These are phyloP conservation scores for Fusarium albidum DNA, from an alignment of 2,329 filamentous ascomycete species.

Conservation along the genomic window DNA sequence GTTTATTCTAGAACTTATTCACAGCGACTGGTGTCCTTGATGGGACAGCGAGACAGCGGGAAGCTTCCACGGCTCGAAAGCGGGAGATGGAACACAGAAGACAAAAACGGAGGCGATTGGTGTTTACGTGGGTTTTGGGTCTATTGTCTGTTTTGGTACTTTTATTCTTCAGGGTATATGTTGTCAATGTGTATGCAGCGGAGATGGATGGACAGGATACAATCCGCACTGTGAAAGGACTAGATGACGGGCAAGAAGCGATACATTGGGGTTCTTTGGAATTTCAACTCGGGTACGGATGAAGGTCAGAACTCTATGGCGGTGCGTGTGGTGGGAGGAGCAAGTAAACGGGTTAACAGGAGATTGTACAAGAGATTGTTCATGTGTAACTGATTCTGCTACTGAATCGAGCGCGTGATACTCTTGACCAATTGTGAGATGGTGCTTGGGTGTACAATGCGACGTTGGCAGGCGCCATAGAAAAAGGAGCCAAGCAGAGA, in stretches of 20 bases:
- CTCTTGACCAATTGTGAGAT: too few relatives aligned
- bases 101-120: slow-evolving; percentile 17
- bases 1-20: slow-evolving; percentile 22
- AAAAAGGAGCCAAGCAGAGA: too few relatives aligned
- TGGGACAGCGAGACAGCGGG: slow-evolving; percentile 4
- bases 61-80: slow-evolving; percentile 7
- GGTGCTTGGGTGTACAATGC: too few relatives aligned
- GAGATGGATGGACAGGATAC: background rate
- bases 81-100: slow-evolving; percentile 7
- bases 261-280: slow-evolving; percentile 6
- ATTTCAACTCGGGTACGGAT: background rate
- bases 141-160: slow-evolving; percentile 12
- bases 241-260: slow-evolving; percentile 16
- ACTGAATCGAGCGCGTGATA: background rate
- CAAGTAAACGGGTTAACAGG: background rate
- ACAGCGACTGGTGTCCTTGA: slow-evolving; percentile 12
- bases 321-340: background rate
- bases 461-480: background rate
- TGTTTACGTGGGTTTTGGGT: slow-evolving; percentile 21
- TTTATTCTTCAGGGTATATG: slow-evolving; percentile 14
- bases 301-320: background rate
- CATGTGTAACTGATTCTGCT: slow-evolving; percentile 9
- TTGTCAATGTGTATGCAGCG: slow-evolving; percentile 13
- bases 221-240: background rate
- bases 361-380: slow-evolving; percentile 11